Conservation (phyloP, 1,284 basidiomycete species). For the Austroboletus niveus region DNA sequence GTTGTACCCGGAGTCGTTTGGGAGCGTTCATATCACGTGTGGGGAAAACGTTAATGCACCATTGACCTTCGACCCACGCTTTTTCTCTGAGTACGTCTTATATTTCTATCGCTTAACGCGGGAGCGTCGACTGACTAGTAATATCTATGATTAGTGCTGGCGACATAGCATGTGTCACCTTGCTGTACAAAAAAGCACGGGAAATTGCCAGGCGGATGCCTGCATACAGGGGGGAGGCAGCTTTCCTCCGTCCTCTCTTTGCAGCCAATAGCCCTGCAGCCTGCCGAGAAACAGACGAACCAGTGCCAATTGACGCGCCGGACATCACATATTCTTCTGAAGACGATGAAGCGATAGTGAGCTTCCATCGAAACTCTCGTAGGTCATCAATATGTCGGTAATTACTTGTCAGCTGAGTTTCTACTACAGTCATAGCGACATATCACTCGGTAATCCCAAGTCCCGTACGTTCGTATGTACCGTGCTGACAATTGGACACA, state of each 20-base stretch:
- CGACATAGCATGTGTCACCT: not conserved
- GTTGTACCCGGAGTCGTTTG: slow-evolving; percentile 30
- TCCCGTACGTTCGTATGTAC: too few species aligned
- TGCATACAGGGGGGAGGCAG: slow-evolving; percentile 52
- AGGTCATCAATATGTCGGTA: too few species aligned
- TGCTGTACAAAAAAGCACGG: slow-evolving; percentile 16
- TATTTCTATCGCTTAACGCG: too few species aligned
- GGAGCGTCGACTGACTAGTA: too few species aligned
- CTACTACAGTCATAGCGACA: too few species aligned
- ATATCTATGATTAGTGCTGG: too few species aligned
- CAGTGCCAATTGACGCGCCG: slow-evolving; percentile 42
- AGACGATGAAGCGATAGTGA: slow-evolving; percentile 51
- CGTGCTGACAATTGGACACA: slow-evolving; percentile 39
- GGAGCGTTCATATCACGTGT: slow-evolving; percentile 31
- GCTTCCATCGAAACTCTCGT: too few species aligned
- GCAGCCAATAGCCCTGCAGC: slow-evolving; percentile 43
- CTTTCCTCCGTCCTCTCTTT: slow-evolving; percentile 49
- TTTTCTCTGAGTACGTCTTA: not conserved
- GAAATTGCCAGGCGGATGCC: slow-evolving; percentile 48
- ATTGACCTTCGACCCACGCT: not conserved
- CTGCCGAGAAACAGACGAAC: slow-evolving; percentile 29
- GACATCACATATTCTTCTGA: slow-evolving; percentile 54
- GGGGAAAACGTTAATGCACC: slow-evolving; percentile 18
- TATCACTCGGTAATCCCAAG: too few species aligned
- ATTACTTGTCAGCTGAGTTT: too few species aligned